phyloP scores from a whole-genome alignment of 352 stramenopile species.

The Sclerospora graminicola region DNA sequence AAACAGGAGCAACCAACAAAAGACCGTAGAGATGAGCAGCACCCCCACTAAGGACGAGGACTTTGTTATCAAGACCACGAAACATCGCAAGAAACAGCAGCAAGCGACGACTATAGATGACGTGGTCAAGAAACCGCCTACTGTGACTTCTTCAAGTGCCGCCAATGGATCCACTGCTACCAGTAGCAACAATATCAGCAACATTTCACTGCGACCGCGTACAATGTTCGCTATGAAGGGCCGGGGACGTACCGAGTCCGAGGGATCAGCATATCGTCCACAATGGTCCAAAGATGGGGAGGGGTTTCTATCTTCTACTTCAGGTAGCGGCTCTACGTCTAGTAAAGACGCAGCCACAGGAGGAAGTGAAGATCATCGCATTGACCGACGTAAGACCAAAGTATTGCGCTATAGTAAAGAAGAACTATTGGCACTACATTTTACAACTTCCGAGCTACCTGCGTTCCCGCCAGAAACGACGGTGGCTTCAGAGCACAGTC shows the following conservation, averaged over 20 bases:
- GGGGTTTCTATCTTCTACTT: conserved; percentile 49
- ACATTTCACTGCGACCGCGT: conserved; percentile 69
- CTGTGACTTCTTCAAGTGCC: neutral
- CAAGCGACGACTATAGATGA: conserved; percentile 2
- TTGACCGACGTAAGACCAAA: conserved; percentile 62
- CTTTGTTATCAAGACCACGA: conserved; percentile 70
- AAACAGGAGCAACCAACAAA: conserved; percentile 10
- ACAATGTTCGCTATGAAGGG: conserved; percentile 87
- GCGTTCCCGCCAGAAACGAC: conserved; percentile 49
- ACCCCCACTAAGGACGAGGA: conserved; percentile 42
- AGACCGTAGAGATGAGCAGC: conserved; percentile 19
- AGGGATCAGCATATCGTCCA: conserved; percentile 58
- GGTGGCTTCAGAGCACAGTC: conserved; percentile 49
- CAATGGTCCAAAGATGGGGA: conserved; percentile 84
- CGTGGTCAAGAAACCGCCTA: conserved; percentile 15
- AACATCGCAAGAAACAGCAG: conserved; percentile 57
- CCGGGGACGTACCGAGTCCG: conserved; percentile 55
- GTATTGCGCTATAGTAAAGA: conserved; percentile 77
- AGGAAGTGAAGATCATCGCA: conserved; percentile 21
- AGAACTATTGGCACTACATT: conserved; percentile 66
- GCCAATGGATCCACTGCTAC: neutral
- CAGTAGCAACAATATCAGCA: conserved; percentile 7
- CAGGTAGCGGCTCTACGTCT: conserved; percentile 9
- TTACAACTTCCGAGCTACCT: conserved; percentile 36
- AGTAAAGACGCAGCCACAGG: conserved; percentile 29